Base-by-base conservation (phyloP, 2,329 filamentous ascomycete genomes). In the Phialophora macrospora region DNA sequence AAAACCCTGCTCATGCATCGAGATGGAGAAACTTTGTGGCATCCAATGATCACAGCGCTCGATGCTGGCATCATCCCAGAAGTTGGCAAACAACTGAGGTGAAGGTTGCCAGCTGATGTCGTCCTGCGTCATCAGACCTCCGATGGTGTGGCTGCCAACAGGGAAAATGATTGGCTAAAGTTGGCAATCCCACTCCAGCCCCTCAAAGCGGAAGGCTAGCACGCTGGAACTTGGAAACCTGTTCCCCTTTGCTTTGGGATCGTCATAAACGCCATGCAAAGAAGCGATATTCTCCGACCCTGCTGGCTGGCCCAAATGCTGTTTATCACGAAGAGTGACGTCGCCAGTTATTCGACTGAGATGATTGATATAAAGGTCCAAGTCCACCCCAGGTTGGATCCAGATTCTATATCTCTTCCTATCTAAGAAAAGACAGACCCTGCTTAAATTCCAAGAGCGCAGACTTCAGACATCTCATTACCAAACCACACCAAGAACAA, bases 41-140 rank as follows among this genome's bases (percentile, higher is more conserved):
- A 55, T 54, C 66, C 66, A 66, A 66, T 68, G 46, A 51, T 22
- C 6, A 57, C 26, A 12, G 11, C n/a, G 44, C 17, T 17, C 41
- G 38, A 28, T 56, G 51, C 46, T 17, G 55, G 46, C 44, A 38
- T 41, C 24, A 63, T 62, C 54, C 63, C 28, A 60, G 59, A 28
- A 54, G 46, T 41, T 22, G 48, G 56, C 48, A 34, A 9, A 26
- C 6, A 58, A 67, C 63, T 62, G 64, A 69, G 58, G 65, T 62
- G 59, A 20, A 22, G 20, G 54, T 46, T 14, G 14, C 12, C 12
- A 5, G 17, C 1, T 26, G 38, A 20, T 30, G 59, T 51, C 32
- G 54, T 48, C 55, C 48, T 69, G 64, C 67, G 67, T 69, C 67
- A 69, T 65, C 59, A 60, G 62, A 62, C 20, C 59, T 55, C 32